Evolutionary conservation across 2,329 filamentous ascomycete genomes (phyloP), one percentile per base, ranked within the genome.

Genomic region (Neopestalotiopsis rosae): DNA sequence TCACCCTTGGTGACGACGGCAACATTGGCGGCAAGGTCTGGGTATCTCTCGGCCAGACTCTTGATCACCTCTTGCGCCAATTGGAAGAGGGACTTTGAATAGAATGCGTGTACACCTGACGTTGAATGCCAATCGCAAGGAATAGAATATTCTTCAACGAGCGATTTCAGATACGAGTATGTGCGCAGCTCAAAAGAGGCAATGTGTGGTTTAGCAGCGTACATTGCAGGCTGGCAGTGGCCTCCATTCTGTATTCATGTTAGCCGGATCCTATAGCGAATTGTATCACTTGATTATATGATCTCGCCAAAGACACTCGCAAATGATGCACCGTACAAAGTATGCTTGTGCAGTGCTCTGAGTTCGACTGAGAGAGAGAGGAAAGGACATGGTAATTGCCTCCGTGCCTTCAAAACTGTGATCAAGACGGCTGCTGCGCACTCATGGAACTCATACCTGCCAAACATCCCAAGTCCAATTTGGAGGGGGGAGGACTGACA

Each of bases 181-280:
- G 92, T 95, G 42, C 85, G 86, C 32, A 94, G 84, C 80, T 95
- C 93, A 80, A 95, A 96, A 28, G 84, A 85, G 1, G 89, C 89
- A 52, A 94, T 86, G 57, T 89, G 85, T 30, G 89, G 83, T n/a
- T 82, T 78, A 24, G 86, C 82, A 20, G 84, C 82, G 80, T 92
- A 94, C 64, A 93, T 82, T 38, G 90, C 80, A 1, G 93, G 92
- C 73, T 94, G 92, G 78, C 92, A 95, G 76, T 95, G 92, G 5
- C 90, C 90, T 66, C 90, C 90, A 76, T 91, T 91, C 87, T 90
- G 70, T 42, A 32, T 7, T 7, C 28, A 20, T 62, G 64, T 71
- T 59, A 71, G 69, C 71, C 64, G 65, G 63, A 28, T 32, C 13
- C 17, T 3, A 52, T 17, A 52, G 14, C 17, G 45, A 9, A 52